A percentile compares a stretch with the other conserved stretches of the same genome.
Evolutionary conservation across 805 yeast species (phyloP).

Genomic region (Metschnikowia sp.): DNA sequence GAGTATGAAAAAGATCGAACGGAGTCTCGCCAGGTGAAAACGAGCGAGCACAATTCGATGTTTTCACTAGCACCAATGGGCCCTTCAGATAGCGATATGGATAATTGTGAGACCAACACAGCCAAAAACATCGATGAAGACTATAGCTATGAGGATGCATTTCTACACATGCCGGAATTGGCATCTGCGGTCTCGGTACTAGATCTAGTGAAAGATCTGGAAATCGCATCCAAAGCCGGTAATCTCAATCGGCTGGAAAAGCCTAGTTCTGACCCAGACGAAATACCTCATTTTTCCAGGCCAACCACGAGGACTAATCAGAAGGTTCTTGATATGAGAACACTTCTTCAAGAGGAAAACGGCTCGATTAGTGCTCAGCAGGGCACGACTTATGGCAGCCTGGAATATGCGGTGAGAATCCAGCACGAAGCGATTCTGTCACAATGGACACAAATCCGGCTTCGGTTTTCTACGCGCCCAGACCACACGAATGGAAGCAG

Average conservation of each 20-base stretch:
- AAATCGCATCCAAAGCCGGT: not conserved
- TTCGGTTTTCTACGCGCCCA: conserved; percentile 25
- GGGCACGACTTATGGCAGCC: not conserved
- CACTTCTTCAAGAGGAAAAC: conserved; percentile 16
- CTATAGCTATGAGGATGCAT: conserved; percentile 2
- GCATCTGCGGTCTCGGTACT: conserved; percentile 6
- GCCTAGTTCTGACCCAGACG: too few relatives aligned
- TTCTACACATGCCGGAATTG: conserved; percentile 4
- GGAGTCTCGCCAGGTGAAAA: not conserved
- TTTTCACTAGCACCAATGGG: conserved; percentile 5
- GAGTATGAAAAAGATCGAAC: not conserved
- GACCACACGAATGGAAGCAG: not conserved
- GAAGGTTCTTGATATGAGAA: conserved; percentile 33
- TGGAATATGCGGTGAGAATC: conserved; percentile 26
- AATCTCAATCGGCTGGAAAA: not conserved
- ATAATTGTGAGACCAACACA: conserved; percentile 15
- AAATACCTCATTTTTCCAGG: not conserved
- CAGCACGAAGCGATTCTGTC: conserved; percentile 36
- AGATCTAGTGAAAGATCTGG: too few relatives aligned
- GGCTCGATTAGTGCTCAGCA: not conserved
- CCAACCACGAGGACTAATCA: conserved; percentile 32
- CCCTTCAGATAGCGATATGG: conserved; percentile 26
- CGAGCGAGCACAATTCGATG: conserved; percentile 3
- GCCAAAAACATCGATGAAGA: conserved; percentile 7
- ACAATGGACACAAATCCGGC: conserved; percentile 36